Evolutionary conservation across 176 grass and related monocot genomes (phyloP).

Genomic region (Elymus sibiricus): DNA sequence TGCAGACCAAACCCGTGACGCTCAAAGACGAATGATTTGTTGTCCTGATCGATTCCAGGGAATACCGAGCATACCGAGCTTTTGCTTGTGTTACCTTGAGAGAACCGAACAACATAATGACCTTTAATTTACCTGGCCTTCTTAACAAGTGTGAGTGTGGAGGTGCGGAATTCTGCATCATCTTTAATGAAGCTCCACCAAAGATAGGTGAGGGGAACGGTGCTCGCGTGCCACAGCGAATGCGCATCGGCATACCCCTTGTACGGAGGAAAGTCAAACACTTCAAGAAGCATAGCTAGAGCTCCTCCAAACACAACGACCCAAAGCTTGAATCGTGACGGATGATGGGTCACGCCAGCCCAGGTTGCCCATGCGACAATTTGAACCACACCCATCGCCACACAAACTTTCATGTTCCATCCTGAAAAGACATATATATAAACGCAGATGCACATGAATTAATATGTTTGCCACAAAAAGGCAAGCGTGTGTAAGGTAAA

Average conservation of each 20-base stretch:
- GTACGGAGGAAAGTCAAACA: conserved; percentile 78
- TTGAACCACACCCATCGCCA: conserved; percentile 68
- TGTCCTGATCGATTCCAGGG: neutral
- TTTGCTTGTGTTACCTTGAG: conserved; percentile 5
- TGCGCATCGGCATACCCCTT: conserved; percentile 82
- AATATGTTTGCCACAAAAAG: neutral
- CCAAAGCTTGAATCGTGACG: conserved; percentile 73
- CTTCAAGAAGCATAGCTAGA: conserved; percentile 74
- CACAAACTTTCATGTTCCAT: conserved; percentile 98
- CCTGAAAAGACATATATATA: conserved; percentile 38
- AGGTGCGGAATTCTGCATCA: conserved; percentile 38
- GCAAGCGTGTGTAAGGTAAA: neutral
- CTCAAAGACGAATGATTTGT: neutral
- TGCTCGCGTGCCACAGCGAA: conserved; percentile 45
- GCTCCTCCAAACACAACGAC: conserved; percentile 54
- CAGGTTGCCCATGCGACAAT: conserved; percentile 81
- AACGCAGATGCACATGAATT: neutral
- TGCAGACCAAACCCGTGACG: neutral
- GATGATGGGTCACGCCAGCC: conserved; percentile 63
- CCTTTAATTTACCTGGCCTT: conserved; percentile 29
- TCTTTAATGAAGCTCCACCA: conserved; percentile 53
- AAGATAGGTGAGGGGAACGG: conserved; percentile 37
- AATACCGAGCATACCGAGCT: neutral
- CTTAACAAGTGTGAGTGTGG: conserved; percentile 33
- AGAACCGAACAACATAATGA: conserved; percentile 26